Base-by-base conservation (phyloP, 768 basidiomycete species). In the Suillus placidus region DNA sequence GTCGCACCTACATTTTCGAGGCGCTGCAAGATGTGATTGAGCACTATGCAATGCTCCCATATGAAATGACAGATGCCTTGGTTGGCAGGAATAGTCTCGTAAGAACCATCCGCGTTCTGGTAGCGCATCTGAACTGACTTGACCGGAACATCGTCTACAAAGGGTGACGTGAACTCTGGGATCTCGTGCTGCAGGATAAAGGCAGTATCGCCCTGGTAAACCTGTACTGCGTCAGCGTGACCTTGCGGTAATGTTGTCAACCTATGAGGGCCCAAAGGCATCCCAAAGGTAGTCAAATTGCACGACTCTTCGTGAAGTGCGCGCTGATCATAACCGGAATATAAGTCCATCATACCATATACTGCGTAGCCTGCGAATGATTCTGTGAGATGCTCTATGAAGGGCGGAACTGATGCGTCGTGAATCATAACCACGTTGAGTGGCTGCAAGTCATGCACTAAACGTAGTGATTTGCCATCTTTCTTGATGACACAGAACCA, bases 201-300 rank as follows among this genome's bases (percentile, higher is more conserved):
- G 0, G 73, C 73, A 9, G 81, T 73, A 61, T 83, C 75, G 16
- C 75, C 79, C 16, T 84, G 80, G 52, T 81, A 79, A 2, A 83
- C 79, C 0, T 76, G 77, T 0, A 78, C 74, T 0, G 76, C 78
- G 26, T 83, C 82, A 0, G 82, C 82, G 47, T 72, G 80, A 0
- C 82, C 84, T 79, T 81, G 81, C 0, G 81, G 80, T 0, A n/a
- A 83, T 0, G 72, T 70, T 2, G 72, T 72, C 0, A 82, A 71
- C 0, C 74, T 67, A 0, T 80, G 62, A 0, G 74, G 67, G 2
- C 81, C 79, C 3, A 80, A 70, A 0, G 79, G 80, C 0, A 76
- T 79, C 62, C 79, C 75, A 68, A 84, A 84, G 0, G 79, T 80
- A 0, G 81, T 84, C 12, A 80, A 67, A 38, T 83, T 79, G 12